Evolutionary conservation across 1,284 basidiomycete genomes (phyloP).

Genomic region (Apiotrichum veenhuisii): DNA sequence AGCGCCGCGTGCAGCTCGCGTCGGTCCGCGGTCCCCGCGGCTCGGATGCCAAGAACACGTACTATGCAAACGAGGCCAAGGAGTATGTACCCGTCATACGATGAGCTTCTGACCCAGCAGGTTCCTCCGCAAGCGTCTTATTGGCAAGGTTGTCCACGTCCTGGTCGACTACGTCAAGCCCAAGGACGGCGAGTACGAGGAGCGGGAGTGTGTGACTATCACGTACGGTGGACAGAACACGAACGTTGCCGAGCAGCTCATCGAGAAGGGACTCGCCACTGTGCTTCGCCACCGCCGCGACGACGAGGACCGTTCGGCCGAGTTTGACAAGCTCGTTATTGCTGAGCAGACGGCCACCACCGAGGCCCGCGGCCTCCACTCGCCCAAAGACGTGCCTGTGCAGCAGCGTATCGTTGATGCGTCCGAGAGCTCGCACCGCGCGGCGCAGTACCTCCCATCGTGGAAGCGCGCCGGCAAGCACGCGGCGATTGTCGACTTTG

Average conservation of each 20-base stretch:
- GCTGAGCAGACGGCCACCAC: slow-evolving; percentile 81
- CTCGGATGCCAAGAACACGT: slow-evolving; percentile 80
- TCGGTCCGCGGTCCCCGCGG: slow-evolving; percentile 83
- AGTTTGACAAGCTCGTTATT: slow-evolving; percentile 91
- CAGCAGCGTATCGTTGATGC: slow-evolving; percentile 73
- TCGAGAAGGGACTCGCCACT: slow-evolving; percentile 87
- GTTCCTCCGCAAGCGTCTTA: slow-evolving; percentile 82
- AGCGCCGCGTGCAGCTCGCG: slow-evolving; percentile 81
- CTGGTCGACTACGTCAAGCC: slow-evolving; percentile 84
- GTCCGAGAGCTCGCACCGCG: slow-evolving; percentile 75
- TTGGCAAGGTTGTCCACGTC: slow-evolving; percentile 82
- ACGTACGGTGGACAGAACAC: slow-evolving; percentile 74
- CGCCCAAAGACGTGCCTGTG: slow-evolving; percentile 71
- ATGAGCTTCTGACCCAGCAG: slow-evolving; percentile 35
- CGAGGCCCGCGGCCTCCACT: slow-evolving; percentile 84
- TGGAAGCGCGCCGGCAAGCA: slow-evolving; percentile 87
- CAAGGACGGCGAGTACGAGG: slow-evolving; percentile 88
- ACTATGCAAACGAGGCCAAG: slow-evolving; percentile 84
- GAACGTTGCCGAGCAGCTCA: slow-evolving; percentile 85
- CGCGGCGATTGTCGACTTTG: slow-evolving; percentile 85
- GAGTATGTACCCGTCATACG: slow-evolving; percentile 51
- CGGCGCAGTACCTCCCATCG: slow-evolving; percentile 77
- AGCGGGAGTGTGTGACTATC: slow-evolving; percentile 84
- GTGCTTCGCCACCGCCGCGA: slow-evolving; percentile 88
- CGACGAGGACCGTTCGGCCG: slow-evolving; percentile 89